A percentile compares a stretch with the other conserved stretches of the same genome.
Conservation (phyloP, 495 filamentous ascomycete species). For the Corynascus novoguineensis region DNA sequence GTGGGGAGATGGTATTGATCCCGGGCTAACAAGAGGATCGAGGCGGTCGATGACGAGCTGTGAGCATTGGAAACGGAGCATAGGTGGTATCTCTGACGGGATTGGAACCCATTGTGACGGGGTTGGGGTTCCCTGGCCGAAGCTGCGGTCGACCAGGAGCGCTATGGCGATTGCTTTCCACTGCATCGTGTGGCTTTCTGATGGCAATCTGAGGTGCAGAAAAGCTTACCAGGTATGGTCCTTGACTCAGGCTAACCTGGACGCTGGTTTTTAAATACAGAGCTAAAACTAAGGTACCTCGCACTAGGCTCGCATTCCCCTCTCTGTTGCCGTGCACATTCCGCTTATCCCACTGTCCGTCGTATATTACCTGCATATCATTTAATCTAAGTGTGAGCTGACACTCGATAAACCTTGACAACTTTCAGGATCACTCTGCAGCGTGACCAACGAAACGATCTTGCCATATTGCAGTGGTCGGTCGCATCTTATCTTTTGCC, state of each 20-base stretch:
- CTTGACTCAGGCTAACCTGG: no score
- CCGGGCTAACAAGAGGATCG: conserved; percentile 41
- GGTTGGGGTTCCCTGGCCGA: not conserved
- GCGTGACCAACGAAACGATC: not conserved
- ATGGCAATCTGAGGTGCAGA: not conserved
- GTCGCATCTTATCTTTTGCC: not conserved
- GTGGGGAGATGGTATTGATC: conserved; percentile 35
- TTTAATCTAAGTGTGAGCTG: not conserved
- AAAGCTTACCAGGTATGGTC: not conserved
- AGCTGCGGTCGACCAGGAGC: not conserved
- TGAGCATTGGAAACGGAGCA: conserved; percentile 45
- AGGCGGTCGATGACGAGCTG: conserved; percentile 42
- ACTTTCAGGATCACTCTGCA: not conserved
- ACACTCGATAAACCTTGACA: not conserved
- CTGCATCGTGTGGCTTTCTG: not conserved
- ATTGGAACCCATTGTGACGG: not conserved
- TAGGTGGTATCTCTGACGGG: conserved; percentile 10
- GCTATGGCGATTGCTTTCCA: conserved; percentile 1
- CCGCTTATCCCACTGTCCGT: not conserved
- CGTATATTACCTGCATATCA: not conserved
- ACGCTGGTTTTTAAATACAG: no score
- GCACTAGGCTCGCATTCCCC: not conserved
- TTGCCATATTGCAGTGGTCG: not conserved
- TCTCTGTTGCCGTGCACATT: not conserved
- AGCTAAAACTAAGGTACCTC: not conserved